Base-by-base conservation (phyloP, 1,284 basidiomycete species). In the Puccinia sorghi region DNA sequence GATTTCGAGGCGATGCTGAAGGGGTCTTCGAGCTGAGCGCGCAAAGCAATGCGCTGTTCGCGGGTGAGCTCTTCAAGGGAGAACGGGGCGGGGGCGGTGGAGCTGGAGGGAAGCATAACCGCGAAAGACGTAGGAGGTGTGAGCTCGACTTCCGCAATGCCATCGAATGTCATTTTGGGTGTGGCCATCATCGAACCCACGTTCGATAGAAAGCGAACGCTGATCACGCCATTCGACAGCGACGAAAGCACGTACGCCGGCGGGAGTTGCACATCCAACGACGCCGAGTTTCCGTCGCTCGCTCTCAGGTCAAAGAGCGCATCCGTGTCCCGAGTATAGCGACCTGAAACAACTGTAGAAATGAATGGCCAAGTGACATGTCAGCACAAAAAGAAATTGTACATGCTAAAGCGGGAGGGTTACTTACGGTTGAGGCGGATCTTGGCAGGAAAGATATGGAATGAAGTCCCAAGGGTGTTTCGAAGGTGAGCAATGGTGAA, bases 251-350 rank as follows among this genome's bases (percentile, higher is more conserved):
- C 37, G 25, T 54, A 76, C 3, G 43, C 37, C 7, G 59, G 27
- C 7, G 41, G 46, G 7, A 76, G 61, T 27, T 66, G 37, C 11
- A 76, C 63, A 54, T 76, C 73, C 3, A 76, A 50, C 15, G 73
- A 76, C 50, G 73, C 73, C 50, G 48, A 64, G 52, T 76, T 76
- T 27, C 73, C 73, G 46, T 76, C 73, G 48, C 73, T 76, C 12
- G 73, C 73, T 54, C 73, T 27, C 46, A 64, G 41, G 46, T 76
- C 61, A 20, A 64, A 76, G 43, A 76, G 37, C 17, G 59, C n/a
- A 52, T 76, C 59, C 12, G 63, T 63, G 37, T 76, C 73, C 22
- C 48, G 73, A n/a, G 63, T 56, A 20, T 50, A 76, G 11, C 59
- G 63, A 20, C 63, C 73, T 13, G 73, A 76, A 37, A 76, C 73